Base-by-base conservation (phyloP, 805 yeast genomes). In the Monosporozyma yasuniensis region DNA sequence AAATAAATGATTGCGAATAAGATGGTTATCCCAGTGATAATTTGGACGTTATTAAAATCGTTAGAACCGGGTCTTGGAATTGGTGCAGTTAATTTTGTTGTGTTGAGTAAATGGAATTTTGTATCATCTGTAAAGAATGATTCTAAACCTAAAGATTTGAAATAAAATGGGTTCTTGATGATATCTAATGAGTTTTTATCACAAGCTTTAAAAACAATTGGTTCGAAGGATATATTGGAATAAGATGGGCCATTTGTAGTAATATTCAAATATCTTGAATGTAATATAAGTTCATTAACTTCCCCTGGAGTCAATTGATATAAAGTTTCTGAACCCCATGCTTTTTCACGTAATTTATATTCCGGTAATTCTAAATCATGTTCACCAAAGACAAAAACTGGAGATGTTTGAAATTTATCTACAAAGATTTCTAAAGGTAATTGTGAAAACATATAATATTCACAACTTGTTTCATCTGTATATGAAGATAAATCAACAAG, bases 281-380 rank as follows among this genome's bases (percentile, higher is more conserved):
- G 84, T 54, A 77, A 58, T 6, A 74, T 74, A 6, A 79, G 60
- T 21, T 66, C 72, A 49, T 59, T 61, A 4, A 53, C 11, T 21
- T 44, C 49, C 10, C 57, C 62, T 6, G 61, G 54, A 8, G 52
- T 45, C 46, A 74, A 51, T 44, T 64, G 66, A 30, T 77, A 65
- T 19, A 79, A 57, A 19, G 72, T 71, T 42, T 71, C 68, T 3
- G 79, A 72, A 1, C 83, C 83, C 72, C 74, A 75, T 9, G 55
- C 47, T 27, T 65, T 64, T 8, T 56, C 50, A 8, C 37, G 38
- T 11, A 64, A 39, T 42, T 55, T 55, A 72, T 79, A 80, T 32
- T 66, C 73, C 4, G 85, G 85, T 32, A 72, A 70, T 55, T 80
- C 85, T 22, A 80, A 63, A 56, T 80, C 81, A n/a, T 72, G 66